phyloP scores from a whole-genome alignment of 129 eudicot species.

The Sambucus nigra region DNA sequence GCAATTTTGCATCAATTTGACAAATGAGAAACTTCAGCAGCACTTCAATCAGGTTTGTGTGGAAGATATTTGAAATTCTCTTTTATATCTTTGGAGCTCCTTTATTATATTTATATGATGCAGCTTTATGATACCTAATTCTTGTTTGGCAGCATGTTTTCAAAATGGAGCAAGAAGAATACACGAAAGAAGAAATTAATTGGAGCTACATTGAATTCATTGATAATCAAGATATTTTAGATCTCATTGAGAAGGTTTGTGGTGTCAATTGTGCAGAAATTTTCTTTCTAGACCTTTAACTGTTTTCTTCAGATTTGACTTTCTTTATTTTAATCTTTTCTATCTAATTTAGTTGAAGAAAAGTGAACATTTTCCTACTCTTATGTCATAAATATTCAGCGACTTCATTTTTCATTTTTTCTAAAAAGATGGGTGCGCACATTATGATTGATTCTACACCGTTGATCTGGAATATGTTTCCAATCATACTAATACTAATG shows the following conservation, averaged over 20 bases:
- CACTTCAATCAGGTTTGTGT: constrained; percentile 93
- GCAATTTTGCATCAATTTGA: constrained; percentile 98
- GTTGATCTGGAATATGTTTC: too few relatives aligned
- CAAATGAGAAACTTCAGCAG: constrained; percentile 99
- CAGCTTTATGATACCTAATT: background rate
- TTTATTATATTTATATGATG: background rate
- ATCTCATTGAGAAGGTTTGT: constrained; percentile 96
- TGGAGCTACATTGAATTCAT: constrained; percentile 99
- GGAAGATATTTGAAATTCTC: constrained; percentile 9
- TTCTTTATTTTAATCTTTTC: too few relatives aligned
- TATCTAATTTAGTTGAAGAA: too few relatives aligned
- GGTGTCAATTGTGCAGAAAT: constrained; percentile 8
- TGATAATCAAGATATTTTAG: constrained; percentile 92
- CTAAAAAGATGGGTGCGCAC: too few relatives aligned
- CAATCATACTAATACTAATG: too few relatives aligned
- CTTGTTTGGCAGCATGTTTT: constrained; percentile 81
- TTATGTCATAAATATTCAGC: too few relatives aligned
- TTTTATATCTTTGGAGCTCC: background rate
- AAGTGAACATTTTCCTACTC: too few relatives aligned
- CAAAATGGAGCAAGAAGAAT: constrained; percentile 99
- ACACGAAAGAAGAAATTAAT: constrained; percentile 87
- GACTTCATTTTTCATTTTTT: too few relatives aligned
- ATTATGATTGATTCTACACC: too few relatives aligned
- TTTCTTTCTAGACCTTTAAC: constrained; percentile 12
- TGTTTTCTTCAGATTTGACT: background rate